Evolutionary conservation across 1,284 basidiomycete species (phyloP).

Genomic region (Puccinia sorghi): DNA sequence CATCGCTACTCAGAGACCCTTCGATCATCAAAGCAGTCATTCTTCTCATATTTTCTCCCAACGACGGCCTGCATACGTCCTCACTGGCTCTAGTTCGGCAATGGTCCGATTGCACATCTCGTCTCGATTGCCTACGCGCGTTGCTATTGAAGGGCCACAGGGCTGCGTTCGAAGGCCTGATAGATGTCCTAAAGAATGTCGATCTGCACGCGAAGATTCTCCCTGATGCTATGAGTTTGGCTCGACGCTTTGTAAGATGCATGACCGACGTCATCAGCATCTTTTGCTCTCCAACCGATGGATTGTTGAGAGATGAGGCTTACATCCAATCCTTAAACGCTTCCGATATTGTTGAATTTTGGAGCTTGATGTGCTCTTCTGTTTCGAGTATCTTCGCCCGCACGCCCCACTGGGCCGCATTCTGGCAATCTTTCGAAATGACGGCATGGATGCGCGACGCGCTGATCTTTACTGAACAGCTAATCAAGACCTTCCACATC

Average conservation of each 20-base stretch:
- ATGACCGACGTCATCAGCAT: slow-evolving; percentile 86
- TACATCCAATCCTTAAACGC: slow-evolving; percentile 62
- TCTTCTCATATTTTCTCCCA: slow-evolving; percentile 42
- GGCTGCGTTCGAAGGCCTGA: slow-evolving; percentile 69
- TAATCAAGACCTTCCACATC: slow-evolving; percentile 74
- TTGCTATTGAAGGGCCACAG: slow-evolving; percentile 69
- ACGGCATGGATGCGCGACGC: slow-evolving; percentile 95
- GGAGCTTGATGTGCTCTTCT: slow-evolving; percentile 77
- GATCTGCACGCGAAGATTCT: slow-evolving; percentile 66
- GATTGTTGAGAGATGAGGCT: slow-evolving; percentile 65
- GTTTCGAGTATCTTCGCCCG: slow-evolving; percentile 78
- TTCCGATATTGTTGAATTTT: slow-evolving; percentile 67
- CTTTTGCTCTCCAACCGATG: slow-evolving; percentile 71
- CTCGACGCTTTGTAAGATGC: slow-evolving; percentile 83
- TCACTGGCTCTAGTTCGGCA: slow-evolving; percentile 47
- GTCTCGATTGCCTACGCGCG: slow-evolving; percentile 78
- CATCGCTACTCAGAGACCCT: slow-evolving; percentile 24
- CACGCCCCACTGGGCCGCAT: slow-evolving; percentile 76
- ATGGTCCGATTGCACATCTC: slow-evolving; percentile 64
- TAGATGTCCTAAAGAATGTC: slow-evolving; percentile 69
- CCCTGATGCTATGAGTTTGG: slow-evolving; percentile 79
- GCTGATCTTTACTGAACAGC: slow-evolving; percentile 80
- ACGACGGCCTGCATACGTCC: slow-evolving; percentile 47
- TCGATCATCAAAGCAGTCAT: slow-evolving; percentile 36
- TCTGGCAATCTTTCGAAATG: slow-evolving; percentile 79